Percentiles rank a stretch among this genome's conserved stretches.
Evolutionary conservation across 2,329 filamentous ascomycete species (phyloP).

Genomic region (Fusarium nematophilum): DNA sequence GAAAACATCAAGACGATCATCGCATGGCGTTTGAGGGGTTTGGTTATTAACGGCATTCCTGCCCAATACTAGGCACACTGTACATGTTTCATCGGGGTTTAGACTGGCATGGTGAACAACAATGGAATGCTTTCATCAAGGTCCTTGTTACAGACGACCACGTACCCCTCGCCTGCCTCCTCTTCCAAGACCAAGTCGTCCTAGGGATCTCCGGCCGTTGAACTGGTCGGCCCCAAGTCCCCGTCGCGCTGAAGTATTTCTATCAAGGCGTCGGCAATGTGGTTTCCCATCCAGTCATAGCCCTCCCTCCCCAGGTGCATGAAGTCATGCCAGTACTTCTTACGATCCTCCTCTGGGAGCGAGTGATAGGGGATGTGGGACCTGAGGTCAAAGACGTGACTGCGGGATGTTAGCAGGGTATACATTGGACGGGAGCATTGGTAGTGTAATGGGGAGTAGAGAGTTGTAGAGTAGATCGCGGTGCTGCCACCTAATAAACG

Average conservation of each 20-base stretch:
- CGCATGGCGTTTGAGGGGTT: slow-evolving; percentile 38
- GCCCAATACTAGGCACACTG: slow-evolving; percentile 32
- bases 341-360: slow-evolving; percentile 58
- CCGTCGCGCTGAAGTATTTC: slow-evolving; percentile 55
- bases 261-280: slow-evolving; percentile 65
- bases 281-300: slow-evolving; percentile 71
- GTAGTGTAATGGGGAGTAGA: no score
- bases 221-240: slow-evolving; percentile 24
- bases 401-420: slow-evolving; percentile 46
- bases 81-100: slow-evolving; percentile 31
- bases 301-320: slow-evolving; percentile 68
- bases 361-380: slow-evolving; percentile 64
- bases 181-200: slow-evolving; percentile 57
- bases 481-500: background rate
- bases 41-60: slow-evolving; percentile 30
- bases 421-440: no score
- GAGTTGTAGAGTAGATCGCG: background rate
- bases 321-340: slow-evolving; percentile 69
- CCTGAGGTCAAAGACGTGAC: slow-evolving; percentile 68
- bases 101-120: slow-evolving; percentile 24
- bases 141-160: slow-evolving; percentile 64
- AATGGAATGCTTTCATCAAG: slow-evolving; percentile 54
- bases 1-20: slow-evolving; percentile 32
- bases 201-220: background rate
- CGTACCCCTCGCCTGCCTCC: slow-evolving; percentile 64